These are phyloP conservation scores for Pichia sp. DNA, from an alignment of 1,139 yeast genomes.

Conservation along the genomic window DNA sequence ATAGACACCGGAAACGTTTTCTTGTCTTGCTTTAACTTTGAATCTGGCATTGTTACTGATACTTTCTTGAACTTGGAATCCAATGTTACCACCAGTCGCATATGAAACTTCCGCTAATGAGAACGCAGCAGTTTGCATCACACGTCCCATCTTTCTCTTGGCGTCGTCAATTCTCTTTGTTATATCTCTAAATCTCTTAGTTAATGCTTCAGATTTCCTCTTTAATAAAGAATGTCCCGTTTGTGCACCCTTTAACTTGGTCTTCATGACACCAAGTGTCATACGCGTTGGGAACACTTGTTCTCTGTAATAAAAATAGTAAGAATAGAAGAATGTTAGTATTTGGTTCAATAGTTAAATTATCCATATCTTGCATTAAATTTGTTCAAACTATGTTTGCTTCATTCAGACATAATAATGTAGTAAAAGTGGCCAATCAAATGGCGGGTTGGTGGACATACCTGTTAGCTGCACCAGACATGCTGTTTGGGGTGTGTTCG, in stretches of 20 bases:
- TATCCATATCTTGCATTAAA: too few relatives aligned
- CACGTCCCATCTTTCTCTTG: slow-evolving; percentile 96
- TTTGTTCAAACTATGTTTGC: too few relatives aligned
- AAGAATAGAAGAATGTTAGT: slow-evolving; percentile 1
- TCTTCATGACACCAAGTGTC: slow-evolving; percentile 95
- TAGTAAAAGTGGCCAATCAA: too few relatives aligned
- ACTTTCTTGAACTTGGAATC: slow-evolving; percentile 93
- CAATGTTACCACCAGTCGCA: slow-evolving; percentile 90
- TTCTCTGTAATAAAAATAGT: slow-evolving; percentile 49
- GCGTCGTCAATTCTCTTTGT: slow-evolving; percentile 94
- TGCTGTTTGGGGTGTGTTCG: background rate
- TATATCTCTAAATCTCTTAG: slow-evolving; percentile 94
- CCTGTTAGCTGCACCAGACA: slow-evolving; percentile 26
- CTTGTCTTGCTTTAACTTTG: slow-evolving; percentile 89
- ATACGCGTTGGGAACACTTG: slow-evolving; percentile 95
- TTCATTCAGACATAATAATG: too few relatives aligned
- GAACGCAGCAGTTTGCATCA: slow-evolving; percentile 98
- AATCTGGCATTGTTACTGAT: slow-evolving; percentile 82
- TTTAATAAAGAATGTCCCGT: slow-evolving; percentile 93
- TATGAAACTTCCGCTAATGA: slow-evolving; percentile 96
- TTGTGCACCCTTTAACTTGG: slow-evolving; percentile 94
- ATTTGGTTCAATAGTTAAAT: background rate
- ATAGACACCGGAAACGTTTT: slow-evolving; percentile 94
- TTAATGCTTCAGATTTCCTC: slow-evolving; percentile 95
- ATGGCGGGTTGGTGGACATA: too few relatives aligned